Conservation (phyloP, 2,329 filamentous ascomycete genomes). For the Penicillium polonicum region DNA sequence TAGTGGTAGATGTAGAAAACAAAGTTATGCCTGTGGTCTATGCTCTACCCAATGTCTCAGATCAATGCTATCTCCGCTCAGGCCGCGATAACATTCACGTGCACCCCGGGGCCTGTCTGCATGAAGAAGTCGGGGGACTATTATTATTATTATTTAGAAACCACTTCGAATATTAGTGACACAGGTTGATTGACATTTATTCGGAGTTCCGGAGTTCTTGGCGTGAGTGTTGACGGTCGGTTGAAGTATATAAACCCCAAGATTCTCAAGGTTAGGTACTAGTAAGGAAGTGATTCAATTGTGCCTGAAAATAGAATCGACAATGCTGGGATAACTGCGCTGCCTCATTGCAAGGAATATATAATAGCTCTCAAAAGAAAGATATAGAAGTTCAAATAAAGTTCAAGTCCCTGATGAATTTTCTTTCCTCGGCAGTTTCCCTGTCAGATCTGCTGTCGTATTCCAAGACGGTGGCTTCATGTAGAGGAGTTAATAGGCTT, state of each 20-base stretch:
- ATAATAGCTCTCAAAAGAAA: neutral
- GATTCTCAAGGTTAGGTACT: neutral
- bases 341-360: neutral
- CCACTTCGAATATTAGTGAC: too few species aligned
- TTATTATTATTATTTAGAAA: neutral
- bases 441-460: neutral
- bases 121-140: neutral
- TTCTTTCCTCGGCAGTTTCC: neutral
- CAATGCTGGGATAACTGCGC: neutral
- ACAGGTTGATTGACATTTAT: neutral
- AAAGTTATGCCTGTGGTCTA: neutral
- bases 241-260: neutral
- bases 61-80: neutral
- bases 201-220: neutral
- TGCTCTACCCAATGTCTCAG: neutral
- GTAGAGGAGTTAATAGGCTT: neutral
- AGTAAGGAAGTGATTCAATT: conserved; percentile 9
- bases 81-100: neutral
- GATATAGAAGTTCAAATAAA: neutral
- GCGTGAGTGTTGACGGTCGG: neutral
- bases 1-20: neutral
- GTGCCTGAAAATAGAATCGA: neutral
- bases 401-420: neutral
- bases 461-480: neutral
- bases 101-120: neutral